Evolutionary conservation across 2,329 filamentous ascomycete genomes (phyloP).

Genomic region (Pestalotiopsis sp.): DNA sequence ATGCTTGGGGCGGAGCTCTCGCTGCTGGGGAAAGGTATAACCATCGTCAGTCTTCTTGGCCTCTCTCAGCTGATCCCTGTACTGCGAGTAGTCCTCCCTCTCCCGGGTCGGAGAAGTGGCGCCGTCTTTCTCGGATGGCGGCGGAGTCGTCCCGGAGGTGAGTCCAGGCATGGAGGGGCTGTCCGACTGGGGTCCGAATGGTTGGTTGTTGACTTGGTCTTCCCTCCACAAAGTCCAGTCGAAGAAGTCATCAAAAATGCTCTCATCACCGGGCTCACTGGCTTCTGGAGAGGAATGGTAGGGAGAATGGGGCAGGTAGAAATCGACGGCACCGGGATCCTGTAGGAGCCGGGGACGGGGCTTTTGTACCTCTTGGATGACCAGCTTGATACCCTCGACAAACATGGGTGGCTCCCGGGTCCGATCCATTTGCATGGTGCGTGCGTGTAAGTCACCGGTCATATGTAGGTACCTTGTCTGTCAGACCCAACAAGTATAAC

Average conservation of each 20-base stretch:
- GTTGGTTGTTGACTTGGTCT: slow-evolving; percentile 24
- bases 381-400: slow-evolving; percentile 12
- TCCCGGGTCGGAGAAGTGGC: slow-evolving; percentile 25
- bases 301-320: slow-evolving; percentile 8
- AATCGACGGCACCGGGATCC: slow-evolving; percentile 1
- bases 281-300: neutral
- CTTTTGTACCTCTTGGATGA: slow-evolving; percentile 12
- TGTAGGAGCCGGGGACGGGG: neutral
- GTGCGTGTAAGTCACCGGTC: slow-evolving; percentile 15
- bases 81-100: slow-evolving; percentile 6
- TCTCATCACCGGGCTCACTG: slow-evolving; percentile 6
- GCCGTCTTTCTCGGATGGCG: slow-evolving; percentile 30
- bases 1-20: slow-evolving; percentile 29
- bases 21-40: slow-evolving; percentile 28
- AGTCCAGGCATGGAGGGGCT: slow-evolving; percentile 31
- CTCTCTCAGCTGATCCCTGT: slow-evolving; percentile 18
- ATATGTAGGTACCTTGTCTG: slow-evolving; percentile 9
- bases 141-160: slow-evolving; percentile 26
- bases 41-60: slow-evolving; percentile 30
- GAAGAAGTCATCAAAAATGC: slow-evolving; percentile 7
- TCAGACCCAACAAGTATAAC: slow-evolving; percentile 4
- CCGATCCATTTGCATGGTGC: slow-evolving; percentile 10
- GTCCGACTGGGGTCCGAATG: slow-evolving; percentile 25
- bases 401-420: slow-evolving; percentile 6
- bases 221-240: slow-evolving; percentile 7